Conservation (phyloP, 2,329 filamentous ascomycete genomes). For the Pyrenophora tritici-repentis region DNA sequence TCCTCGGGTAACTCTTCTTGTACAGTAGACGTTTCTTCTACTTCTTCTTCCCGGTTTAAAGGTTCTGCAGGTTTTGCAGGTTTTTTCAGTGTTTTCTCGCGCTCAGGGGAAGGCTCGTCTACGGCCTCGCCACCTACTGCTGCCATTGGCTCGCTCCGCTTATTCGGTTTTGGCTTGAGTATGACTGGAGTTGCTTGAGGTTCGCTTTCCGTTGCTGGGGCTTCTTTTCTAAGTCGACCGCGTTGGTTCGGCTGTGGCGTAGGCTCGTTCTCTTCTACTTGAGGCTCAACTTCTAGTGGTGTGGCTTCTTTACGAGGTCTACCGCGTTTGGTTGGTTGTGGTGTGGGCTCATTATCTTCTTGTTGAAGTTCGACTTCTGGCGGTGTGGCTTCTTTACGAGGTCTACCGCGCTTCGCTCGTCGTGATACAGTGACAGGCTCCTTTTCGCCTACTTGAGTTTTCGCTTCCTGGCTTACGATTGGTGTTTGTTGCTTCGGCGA, state of each 20-base stretch:
- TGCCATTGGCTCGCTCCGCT: background rate
- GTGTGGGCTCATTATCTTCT: background rate
- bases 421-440: background rate
- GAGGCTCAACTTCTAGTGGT: slow-evolving; percentile 4
- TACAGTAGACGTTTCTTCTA: slow-evolving; percentile 20
- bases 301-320: slow-evolving; percentile 16
- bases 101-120: slow-evolving; percentile 31
- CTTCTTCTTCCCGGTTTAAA: slow-evolving; percentile 3
- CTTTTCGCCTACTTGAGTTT: background rate
- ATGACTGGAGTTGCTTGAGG: slow-evolving; percentile 19
- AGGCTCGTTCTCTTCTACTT: slow-evolving; percentile 4
- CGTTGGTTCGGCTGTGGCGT: slow-evolving; percentile 7
- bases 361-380: slow-evolving; percentile 8
- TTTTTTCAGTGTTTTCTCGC: background rate
- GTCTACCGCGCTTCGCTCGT: slow-evolving; percentile 18
- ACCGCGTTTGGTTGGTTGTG: slow-evolving; percentile 10
- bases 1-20: slow-evolving; percentile 23
- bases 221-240: slow-evolving; percentile 18
- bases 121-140: slow-evolving; percentile 6
- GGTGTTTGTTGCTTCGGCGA: slow-evolving; percentile 13
- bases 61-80: slow-evolving; percentile 6
- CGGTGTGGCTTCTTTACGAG: slow-evolving; percentile 7
- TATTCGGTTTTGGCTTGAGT: slow-evolving; percentile 15
- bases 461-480: background rate
- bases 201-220: slow-evolving; percentile 1